Conservation (phyloP, 202 grass and related monocot genomes). For the Cymbopogon flexuosus region DNA sequence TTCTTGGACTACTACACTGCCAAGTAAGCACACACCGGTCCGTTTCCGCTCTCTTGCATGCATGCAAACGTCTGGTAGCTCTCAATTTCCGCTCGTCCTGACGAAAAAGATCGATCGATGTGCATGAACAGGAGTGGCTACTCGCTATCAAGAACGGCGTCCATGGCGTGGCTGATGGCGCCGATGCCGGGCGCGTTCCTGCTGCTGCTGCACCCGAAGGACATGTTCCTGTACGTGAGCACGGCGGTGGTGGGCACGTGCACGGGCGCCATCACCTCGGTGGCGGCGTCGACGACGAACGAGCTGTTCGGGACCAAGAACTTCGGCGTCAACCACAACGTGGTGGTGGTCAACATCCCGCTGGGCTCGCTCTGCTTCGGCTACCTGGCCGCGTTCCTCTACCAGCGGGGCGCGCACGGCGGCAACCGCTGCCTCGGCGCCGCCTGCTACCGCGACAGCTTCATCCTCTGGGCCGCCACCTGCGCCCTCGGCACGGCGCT, state of each 20-base stretch:
- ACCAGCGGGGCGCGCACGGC: conserved; percentile 50
- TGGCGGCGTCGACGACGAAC: conserved; percentile 70
- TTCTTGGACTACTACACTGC: conserved; percentile 83
- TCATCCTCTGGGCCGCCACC: conserved; percentile 62
- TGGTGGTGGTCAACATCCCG: conserved; percentile 84
- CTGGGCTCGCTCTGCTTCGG: conserved; percentile 87
- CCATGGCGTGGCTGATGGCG: conserved; percentile 79
- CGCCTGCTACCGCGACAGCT: conserved; percentile 60
- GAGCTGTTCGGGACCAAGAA: conserved; percentile 84
- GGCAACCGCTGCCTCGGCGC: conserved; percentile 46
- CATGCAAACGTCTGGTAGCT: not conserved
- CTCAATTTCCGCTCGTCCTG: not conserved
- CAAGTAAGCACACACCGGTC: conserved; percentile 39
- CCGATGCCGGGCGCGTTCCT: conserved; percentile 80
- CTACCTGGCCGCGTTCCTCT: conserved; percentile 70
- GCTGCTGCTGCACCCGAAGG: conserved; percentile 50
- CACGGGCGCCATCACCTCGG: conserved; percentile 87
- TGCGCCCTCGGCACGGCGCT: conserved; percentile 64
- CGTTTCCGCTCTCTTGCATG: not conserved
- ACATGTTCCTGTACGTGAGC: conserved; percentile 54
- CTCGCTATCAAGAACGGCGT: conserved; percentile 59
- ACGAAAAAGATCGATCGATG: not conserved
- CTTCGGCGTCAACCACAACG: conserved; percentile 98
- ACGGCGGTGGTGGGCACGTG: conserved; percentile 75
- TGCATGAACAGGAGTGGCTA: conserved; percentile 50